Percentiles rank a stretch among this genome's conserved stretches.
Conservation (phyloP, 768 basidiomycete genomes). For the Suillus clintonianus region DNA sequence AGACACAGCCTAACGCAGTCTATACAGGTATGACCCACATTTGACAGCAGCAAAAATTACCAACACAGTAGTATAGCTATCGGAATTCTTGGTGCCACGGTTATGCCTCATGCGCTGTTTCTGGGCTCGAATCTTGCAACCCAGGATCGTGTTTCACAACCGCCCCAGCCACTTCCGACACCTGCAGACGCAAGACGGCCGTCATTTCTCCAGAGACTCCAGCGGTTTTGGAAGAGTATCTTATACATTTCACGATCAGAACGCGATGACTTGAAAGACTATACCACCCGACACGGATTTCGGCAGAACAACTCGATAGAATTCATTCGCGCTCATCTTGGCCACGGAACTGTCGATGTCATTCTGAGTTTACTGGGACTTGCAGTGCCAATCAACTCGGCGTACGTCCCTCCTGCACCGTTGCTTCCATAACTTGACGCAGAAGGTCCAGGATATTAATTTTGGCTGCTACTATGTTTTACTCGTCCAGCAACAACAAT, state of each 20-base stretch:
- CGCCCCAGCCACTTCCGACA: slow-evolving; percentile 10
- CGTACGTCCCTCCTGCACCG: slow-evolving; percentile 16
- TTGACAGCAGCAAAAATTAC: background rate
- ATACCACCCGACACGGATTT: slow-evolving; percentile 13
- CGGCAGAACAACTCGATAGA: slow-evolving; percentile 33
- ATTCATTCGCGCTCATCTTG: slow-evolving; percentile 42
- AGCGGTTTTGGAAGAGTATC: slow-evolving; percentile 3
- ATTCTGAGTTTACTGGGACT: slow-evolving; percentile 42
- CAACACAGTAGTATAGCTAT: slow-evolving; percentile 31
- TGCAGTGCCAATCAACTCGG: slow-evolving; percentile 49
- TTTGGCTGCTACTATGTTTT: slow-evolving; percentile 27
- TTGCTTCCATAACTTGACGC: background rate
- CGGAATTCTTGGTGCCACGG: slow-evolving; percentile 51
- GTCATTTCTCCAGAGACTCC: background rate
- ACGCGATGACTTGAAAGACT: slow-evolving; percentile 7
- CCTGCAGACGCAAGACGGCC: slow-evolving; percentile 4
- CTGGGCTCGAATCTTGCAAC: slow-evolving; percentile 53
- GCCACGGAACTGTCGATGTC: slow-evolving; percentile 49
- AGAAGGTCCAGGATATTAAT: slow-evolving; percentile 35
- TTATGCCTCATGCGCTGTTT: slow-evolving; percentile 63
- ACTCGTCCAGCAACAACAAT: slow-evolving; percentile 3
- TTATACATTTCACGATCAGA: slow-evolving; percentile 11
- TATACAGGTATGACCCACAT: slow-evolving; percentile 29
- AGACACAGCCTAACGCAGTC: slow-evolving; percentile 38
- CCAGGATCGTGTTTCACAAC: slow-evolving; percentile 42